Percentiles rank a stretch among this genome's conserved stretches.
Conservation (phyloP, 192 early-diverging fungal species). For the Paraglomus occultum region DNA sequence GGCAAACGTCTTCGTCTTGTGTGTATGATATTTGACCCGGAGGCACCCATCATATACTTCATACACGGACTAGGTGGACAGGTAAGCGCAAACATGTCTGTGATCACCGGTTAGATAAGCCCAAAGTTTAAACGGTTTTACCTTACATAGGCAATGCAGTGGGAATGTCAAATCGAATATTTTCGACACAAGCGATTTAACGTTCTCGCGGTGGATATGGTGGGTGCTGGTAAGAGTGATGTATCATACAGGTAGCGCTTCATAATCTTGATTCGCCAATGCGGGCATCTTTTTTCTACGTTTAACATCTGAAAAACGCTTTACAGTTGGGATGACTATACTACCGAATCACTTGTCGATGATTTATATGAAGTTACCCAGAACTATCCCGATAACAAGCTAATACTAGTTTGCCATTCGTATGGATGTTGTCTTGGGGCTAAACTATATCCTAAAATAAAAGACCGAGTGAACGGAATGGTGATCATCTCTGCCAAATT, state of each 20-base stretch:
- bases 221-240: constrained; percentile 58
- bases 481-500: constrained; percentile 55
- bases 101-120: background rate
- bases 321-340: constrained; percentile 47
- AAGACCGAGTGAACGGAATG: constrained; percentile 43
- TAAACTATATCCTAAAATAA: constrained; percentile 36
- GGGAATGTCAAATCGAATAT: constrained; percentile 55
- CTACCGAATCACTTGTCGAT: constrained; percentile 44
- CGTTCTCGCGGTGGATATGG: constrained; percentile 52
- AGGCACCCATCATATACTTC: constrained; percentile 52
- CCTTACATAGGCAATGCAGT: constrained; percentile 47
- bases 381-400: constrained; percentile 46
- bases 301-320: background rate
- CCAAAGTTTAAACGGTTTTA: background rate
- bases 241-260: constrained; percentile 42
- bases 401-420: constrained; percentile 54
- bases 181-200: constrained; percentile 47
- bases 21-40: constrained; percentile 54
- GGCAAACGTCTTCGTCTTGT: constrained; percentile 48
- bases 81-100: constrained; percentile 36
- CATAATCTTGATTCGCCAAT: no score
- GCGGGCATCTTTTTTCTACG: no score
- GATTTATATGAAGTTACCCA: constrained; percentile 44
- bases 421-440: constrained; percentile 55
- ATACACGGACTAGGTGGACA: constrained; percentile 61